Evolutionary conservation across 805 yeast genomes (phyloP), one percentile per base, ranked within the genome.

Genomic region (Wickerhamiella sorbophila): DNA sequence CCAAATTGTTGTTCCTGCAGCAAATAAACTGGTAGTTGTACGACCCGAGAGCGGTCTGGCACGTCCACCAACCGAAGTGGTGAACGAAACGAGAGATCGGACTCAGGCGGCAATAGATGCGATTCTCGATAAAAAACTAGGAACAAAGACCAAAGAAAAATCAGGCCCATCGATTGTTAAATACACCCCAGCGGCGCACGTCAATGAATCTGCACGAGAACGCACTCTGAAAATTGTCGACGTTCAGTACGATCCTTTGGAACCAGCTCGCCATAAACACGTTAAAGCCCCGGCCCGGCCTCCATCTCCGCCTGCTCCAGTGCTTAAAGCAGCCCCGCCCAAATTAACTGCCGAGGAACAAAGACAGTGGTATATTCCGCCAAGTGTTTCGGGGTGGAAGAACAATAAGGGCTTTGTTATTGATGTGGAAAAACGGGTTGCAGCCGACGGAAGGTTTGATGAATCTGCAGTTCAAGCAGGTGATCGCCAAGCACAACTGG

Each of bases 341-440:
- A 64, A 69, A 52, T 57, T 79, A 16, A 72, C 86, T 0, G 72
- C 74, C 21, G 83, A 79, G 49, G 94, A 86, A 41, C 81, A 76
- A 48, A 74, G 72, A 21, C 70, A 73, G 46, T 88, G 96, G 95
- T 69, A 71, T 38, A 85, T 91, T 24, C 97, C 97, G 0, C 77
- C 94, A 0, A 84, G 93, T 1, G 73, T 88, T 0, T 88, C 97
- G 1, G 85, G 84, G 58, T 91, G 97, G 96, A 87, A 86, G 59
- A 91, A 91, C 58, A 83, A 87, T 15, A 80, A 82, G 51, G 96
- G 97, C 1, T 84, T 76, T 55, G 76, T 94, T 1, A 77, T 87
- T 36, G 75, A 80, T 1, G 59, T 87, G 33, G 94, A 86, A 42
- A 82, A 80, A 53, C 66, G 96, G 45, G 64, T 83, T 42, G 78